Evolutionary conservation across 306 rosid species (phyloP), one percentile per base, ranked within the genome.

Genomic region (Quercus variabilis): DNA sequence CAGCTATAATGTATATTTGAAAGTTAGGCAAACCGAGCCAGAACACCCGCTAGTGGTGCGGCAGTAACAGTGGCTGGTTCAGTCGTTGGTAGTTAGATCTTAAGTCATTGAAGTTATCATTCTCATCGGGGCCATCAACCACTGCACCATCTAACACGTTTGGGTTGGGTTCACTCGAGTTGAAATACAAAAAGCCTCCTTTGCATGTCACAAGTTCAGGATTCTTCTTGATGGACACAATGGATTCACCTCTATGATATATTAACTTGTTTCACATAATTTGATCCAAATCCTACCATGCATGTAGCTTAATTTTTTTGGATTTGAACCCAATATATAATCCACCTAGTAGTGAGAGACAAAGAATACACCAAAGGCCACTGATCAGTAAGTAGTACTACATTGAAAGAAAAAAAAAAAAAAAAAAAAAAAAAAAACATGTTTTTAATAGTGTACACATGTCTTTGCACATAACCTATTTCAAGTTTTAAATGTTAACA

Each of bases 201-300:
- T 87, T 4, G 74, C 91, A 91, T 6, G 82, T n/a, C 13, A 90
- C 83, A 6, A 80, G 79, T 2, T 77, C 3, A 0, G 38, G 33
- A 25, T 89, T 55, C 0, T 23, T 9, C 71, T 83, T 91, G 2
- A 89, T 20, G 1, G 97, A 89, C 12, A 78, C 74, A 59, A 89
- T 91, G 20, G 97, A 93, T 11, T 91, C 89, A 78, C 73, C 96
- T 82, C 96, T 93, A 25, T 89, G 98, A 31, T 31, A 31, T 31
- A 79, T 91, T 93, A 68, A 83, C 43, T 5, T 86, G 80, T 1
- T 79, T 59, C 0, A 91, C 92, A 59, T 79, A 91, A 0, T 78
- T 88, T 55, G 88, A 7, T 2, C 91, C 94, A 1, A 79, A 84
- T 1, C 97, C 98, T 5, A 89, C 88, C 35, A 31, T 31, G 35